Percentiles rank a stretch among this genome's conserved stretches.
Conservation (phyloP, 176 grass and related monocot species). For the Canna indica region DNA sequence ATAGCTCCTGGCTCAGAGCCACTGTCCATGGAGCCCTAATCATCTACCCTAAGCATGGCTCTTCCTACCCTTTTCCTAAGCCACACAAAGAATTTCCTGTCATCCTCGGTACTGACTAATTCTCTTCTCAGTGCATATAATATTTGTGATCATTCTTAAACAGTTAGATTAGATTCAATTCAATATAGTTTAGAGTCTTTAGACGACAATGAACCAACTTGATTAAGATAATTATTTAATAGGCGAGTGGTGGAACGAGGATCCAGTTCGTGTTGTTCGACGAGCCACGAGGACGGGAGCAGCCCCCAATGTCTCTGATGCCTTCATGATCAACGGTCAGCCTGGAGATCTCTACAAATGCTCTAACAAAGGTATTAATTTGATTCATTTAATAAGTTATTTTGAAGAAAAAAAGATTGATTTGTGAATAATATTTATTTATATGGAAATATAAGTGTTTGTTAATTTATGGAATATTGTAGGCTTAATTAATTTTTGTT, state of each 20-base stretch:
- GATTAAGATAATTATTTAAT: background rate
- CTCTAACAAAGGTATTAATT: background rate
- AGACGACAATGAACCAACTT: too few relatives aligned
- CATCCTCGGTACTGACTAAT: constrained; percentile 11
- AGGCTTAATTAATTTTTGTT: background rate
- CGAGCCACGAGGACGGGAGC: background rate
- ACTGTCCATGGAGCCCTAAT: constrained; percentile 77
- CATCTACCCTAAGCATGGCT: constrained; percentile 39
- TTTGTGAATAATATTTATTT: too few relatives aligned
- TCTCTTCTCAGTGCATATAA: background rate
- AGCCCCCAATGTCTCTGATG: constrained; percentile 8
- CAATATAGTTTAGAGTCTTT: too few relatives aligned
- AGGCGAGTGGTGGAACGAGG: constrained; percentile 16
- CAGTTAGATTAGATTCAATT: too few relatives aligned
- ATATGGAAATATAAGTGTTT: too few relatives aligned
- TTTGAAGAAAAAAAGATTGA: background rate
- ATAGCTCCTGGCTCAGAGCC: constrained; percentile 80
- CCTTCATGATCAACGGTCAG: constrained; percentile 12
- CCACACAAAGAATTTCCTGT: constrained; percentile 4
- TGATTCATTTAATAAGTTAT: background rate
- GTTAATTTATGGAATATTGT: too few relatives aligned
- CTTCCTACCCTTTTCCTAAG: constrained; percentile 6
- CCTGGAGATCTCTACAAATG: constrained; percentile 10
- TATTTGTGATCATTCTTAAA: background rate
- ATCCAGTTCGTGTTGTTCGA: background rate